Evolutionary conservation across 768 basidiomycete species (phyloP), one percentile per base, ranked within the genome.

Genomic region (Podaxis sp.): DNA sequence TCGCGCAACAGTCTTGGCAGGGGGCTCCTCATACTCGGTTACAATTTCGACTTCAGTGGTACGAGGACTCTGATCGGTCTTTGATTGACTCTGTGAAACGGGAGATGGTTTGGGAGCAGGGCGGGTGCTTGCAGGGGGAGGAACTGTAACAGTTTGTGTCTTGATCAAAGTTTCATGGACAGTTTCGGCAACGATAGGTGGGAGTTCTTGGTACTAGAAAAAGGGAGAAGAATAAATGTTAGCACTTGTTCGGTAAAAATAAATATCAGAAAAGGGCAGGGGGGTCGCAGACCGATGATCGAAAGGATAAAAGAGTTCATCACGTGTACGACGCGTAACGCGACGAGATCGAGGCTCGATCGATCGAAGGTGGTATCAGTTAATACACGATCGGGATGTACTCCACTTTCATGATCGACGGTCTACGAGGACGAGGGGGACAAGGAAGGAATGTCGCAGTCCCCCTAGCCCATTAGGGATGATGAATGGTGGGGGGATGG

Each of bases 391-490:
- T 73, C 71, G 73, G 68, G 67, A 65, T 74, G 74, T 77, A 70
- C 70, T 71, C 68, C 68, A 70, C 69, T 75, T 75, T 73, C 33
- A 61, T 74, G 80, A 71, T 71, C 76, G 71, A 69, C 71, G 74
- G 71, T 72, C 74, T 70, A 71, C 71, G 68, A 65, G 68, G 85
- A 87, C 87, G 77, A 86, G 88, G 89, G 89, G 89, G 88, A 90
- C 86, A 80, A 85, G 77, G 82, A 79, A 77, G 79, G 80, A 79
- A 82, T 78, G 83, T 87, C 87, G 84, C 85, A 82, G 85, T 88
- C 89, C 90, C 91, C 90, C 89, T 86, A 90, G 88, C 90, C 90
- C 90, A 88, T 87, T 88, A 90, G 88, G 89, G 89, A 87, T 86
- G 83, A 80, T 79, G 76, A 77, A 77, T 68, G 76, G 70, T 68